Base-by-base conservation (phyloP, 495 filamentous ascomycete species). In the Talaromyces nanjingensis region DNA sequence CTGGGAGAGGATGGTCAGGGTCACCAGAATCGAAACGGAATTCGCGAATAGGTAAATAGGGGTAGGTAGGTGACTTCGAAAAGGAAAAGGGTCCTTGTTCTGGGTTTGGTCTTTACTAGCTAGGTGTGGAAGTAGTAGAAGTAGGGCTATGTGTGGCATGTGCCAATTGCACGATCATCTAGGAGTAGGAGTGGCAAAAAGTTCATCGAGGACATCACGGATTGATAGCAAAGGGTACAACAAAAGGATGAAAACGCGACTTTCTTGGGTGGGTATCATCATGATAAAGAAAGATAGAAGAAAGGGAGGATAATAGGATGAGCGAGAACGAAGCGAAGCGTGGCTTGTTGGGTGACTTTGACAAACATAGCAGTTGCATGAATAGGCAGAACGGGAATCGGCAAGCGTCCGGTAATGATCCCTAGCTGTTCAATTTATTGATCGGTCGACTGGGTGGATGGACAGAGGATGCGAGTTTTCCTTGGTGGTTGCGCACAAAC, bases 201-300 rank as follows among this genome's bases (percentile, higher is more conserved):
- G 37, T 14, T 49, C 45, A 49, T 49, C 45, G 45, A 49, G 18
- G 16, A 49, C 45, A 49, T 49, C 45, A 49, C n/a, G 45, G 11
- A 49, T 18, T 20, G 45, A 49, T 20, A 49, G 45, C 16, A 20
- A 20, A 12, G 18, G 2, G n/a, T 18, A 49, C 45, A 22, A 8
- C 14, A 42, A 29, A 56, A 27, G 3, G 24, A 56, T 25, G 16
- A 29, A 29, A 56, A 56, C 53, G 53, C 27, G 53, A 56, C 53
- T 20, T 56, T 56, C 53, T 56, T 29, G 20, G 53, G 18, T 56
- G 53, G 53, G 53, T 56, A 56, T 56, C 53, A 56, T 56, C 53
- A 56, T 56, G 22, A 56, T 4, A 27, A 29, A 29, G 27, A 24
- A 56, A 54, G 52, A 54, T 24, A 25, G 18, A 25, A 16, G 20